Conservation (phyloP, 2,329 filamentous ascomycete species). For the Teratosphaeriaceae sp. region DNA sequence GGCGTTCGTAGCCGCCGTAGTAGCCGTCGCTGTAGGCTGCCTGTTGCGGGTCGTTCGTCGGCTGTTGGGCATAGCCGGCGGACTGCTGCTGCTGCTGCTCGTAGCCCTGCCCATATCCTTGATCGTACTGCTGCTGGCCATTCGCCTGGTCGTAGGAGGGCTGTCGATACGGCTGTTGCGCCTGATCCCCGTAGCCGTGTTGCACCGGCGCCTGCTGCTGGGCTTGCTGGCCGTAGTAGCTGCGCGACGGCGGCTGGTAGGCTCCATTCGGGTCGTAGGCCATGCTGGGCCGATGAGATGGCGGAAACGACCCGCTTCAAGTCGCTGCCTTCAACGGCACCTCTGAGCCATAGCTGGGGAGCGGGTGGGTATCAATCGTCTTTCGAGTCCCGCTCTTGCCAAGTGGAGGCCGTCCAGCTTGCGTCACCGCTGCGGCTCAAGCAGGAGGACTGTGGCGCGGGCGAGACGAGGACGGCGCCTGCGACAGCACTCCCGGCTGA, state of each 20-base stretch:
- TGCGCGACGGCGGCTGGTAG: constrained; percentile 15
- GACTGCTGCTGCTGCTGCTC: constrained; percentile 7
- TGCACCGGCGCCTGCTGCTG: neutral
- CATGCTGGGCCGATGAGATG: constrained; percentile 9
- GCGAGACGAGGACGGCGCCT: too few relatives aligned
- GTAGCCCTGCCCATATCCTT: constrained; percentile 12
- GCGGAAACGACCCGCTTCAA: neutral
- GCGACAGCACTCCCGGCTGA: too few relatives aligned
- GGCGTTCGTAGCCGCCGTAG: constrained; percentile 24
- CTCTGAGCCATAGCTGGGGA: too few relatives aligned
- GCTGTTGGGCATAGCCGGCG: constrained; percentile 4
- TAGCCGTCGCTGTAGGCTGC: constrained; percentile 14
- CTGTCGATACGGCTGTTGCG: neutral
- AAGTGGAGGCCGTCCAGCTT: too few relatives aligned
- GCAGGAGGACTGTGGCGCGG: too few relatives aligned
- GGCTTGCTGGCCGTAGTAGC: constrained; percentile 12
- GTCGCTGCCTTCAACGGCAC: neutral
- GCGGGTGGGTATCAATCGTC: too few relatives aligned
- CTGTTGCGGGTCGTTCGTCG: constrained; percentile 1
- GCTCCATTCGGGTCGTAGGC: constrained; percentile 14
- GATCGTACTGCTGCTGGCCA: constrained; percentile 5
- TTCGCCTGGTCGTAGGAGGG: constrained; percentile 6
- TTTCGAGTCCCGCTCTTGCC: too few relatives aligned
- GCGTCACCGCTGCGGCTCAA: too few relatives aligned
- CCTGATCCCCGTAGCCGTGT: neutral